phyloP scores from a whole-genome alignment of 1,284 basidiomycete species.

The Porodaedalea pini region DNA sequence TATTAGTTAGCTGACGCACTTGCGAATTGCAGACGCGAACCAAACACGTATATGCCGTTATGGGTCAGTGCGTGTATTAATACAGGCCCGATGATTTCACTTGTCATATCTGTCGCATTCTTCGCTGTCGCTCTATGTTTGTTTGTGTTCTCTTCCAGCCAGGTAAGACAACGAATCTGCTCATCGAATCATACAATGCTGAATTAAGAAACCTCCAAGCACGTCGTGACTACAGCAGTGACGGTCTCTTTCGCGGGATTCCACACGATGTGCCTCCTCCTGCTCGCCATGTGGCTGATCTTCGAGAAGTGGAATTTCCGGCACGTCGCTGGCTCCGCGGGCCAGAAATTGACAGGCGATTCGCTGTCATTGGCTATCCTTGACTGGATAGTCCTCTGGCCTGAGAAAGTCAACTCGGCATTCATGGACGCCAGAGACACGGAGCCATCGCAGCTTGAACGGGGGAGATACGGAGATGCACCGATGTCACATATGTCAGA shows the following conservation, averaged over 20 bases:
- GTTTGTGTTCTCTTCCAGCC: not conserved
- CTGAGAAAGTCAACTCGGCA: not conserved
- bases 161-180: not conserved
- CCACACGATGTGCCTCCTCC: not conserved
- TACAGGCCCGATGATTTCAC: conserved; percentile 8
- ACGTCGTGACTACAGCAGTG: not conserved
- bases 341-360: not conserved
- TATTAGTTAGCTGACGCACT: not conserved
- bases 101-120: conserved; percentile 2
- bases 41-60: not conserved
- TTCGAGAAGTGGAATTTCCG: conserved; percentile 12
- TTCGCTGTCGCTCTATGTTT: conserved; percentile 9
- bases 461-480: not conserved
- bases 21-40: conserved; percentile 1
- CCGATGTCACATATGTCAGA: not conserved
- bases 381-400: not conserved
- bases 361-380: not conserved
- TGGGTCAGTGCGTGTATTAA: conserved; percentile 11
- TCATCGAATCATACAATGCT: not conserved
- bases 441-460: not conserved
- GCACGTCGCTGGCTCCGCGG: not conserved
- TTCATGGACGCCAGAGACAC: not conserved
- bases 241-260: not conserved
- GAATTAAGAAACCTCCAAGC: not conserved
- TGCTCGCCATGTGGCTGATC: conserved; percentile 1